A percentile compares a stretch with the other conserved stretches of the same genome.
These are phyloP conservation scores for Vitis cinerea DNA, from an alignment of 164 flowering plant genomes.

Conservation along the genomic window DNA sequence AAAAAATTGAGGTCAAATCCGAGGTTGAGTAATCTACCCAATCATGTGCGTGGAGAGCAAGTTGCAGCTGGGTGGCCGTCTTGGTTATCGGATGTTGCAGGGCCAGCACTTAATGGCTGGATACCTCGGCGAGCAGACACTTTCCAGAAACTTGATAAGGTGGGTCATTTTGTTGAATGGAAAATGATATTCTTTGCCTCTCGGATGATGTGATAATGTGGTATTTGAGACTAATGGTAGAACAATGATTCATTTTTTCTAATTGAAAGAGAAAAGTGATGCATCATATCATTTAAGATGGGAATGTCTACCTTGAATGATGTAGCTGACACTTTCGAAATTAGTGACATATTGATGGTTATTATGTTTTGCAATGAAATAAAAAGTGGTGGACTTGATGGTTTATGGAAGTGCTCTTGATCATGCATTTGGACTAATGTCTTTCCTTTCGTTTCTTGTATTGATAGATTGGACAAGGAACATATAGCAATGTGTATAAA, in stretches of 20 bases:
- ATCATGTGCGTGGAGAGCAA: constrained; percentile 39
- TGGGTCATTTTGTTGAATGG: constrained; percentile 10
- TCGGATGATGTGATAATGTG: no score
- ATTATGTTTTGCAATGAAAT: not conserved
- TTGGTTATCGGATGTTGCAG: constrained; percentile 45
- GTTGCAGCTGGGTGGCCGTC: constrained; percentile 51
- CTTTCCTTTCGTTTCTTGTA: not conserved
- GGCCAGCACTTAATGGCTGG: constrained; percentile 49
- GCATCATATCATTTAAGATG: constrained; percentile 5
- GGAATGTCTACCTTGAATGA: not conserved
- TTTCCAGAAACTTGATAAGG: constrained; percentile 52
- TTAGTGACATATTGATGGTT: not conserved
- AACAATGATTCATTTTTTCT: not conserved
- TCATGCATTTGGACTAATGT: not conserved
- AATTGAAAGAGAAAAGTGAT: not conserved
- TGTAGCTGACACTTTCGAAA: not conserved
- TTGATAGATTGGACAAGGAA: constrained; percentile 46
- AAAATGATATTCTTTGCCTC: not conserved
- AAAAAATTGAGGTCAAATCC: constrained; percentile 27
- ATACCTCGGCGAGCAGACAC: constrained; percentile 47
- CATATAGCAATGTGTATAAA: constrained; percentile 53
- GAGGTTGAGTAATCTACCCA: constrained; percentile 27
- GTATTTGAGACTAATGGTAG: no score
- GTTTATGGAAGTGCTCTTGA: not conserved
- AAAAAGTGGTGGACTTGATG: no score